Evolutionary conservation across 805 yeast genomes (phyloP).

Genomic region (Wickerhamomyces queroliae): DNA sequence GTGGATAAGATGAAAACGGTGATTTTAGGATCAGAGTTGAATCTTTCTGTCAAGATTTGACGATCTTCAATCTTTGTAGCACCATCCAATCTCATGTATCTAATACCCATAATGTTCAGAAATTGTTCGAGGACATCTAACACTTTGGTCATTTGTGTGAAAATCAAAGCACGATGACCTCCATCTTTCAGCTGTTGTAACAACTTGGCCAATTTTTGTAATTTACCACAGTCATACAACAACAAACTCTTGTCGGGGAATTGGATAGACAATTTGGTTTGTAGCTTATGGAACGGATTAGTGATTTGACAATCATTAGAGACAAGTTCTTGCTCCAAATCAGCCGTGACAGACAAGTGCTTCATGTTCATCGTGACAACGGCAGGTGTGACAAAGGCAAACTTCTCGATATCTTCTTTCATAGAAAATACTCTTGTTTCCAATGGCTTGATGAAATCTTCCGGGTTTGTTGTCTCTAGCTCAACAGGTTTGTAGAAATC

Average conservation of each 20-base stretch:
- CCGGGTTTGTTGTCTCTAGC: conserved; percentile 5
- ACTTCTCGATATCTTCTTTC: conserved; percentile 58
- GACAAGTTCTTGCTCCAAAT: conserved; percentile 21
- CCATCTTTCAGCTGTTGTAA: conserved; percentile 72
- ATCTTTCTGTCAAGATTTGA: conserved; percentile 87
- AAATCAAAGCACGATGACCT: conserved; percentile 92
- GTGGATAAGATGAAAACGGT: conserved; percentile 92
- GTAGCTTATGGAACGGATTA: conserved; percentile 72
- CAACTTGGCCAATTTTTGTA: conserved; percentile 75
- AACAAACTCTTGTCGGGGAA: conserved; percentile 92
- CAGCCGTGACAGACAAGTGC: conserved; percentile 40
- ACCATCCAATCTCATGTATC: conserved; percentile 94
- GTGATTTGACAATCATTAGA: conserved; percentile 25
- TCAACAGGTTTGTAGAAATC: conserved; percentile 27
- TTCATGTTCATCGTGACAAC: conserved; percentile 74
- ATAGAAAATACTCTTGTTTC: conserved; percentile 33
- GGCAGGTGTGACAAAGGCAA: conserved; percentile 82
- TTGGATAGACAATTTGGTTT: conserved; percentile 83
- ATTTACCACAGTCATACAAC: conserved; percentile 95
- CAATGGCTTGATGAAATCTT: conserved; percentile 36
- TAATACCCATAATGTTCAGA: conserved; percentile 87
- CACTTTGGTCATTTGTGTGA: conserved; percentile 98
- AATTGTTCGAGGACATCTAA: conserved; percentile 90
- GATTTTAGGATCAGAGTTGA: conserved; percentile 78
- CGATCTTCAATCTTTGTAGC: conserved; percentile 97